Evolutionary conservation across 2,329 filamentous ascomycete species (phyloP).

Genomic region (Arthrobotrys musiformis): DNA sequence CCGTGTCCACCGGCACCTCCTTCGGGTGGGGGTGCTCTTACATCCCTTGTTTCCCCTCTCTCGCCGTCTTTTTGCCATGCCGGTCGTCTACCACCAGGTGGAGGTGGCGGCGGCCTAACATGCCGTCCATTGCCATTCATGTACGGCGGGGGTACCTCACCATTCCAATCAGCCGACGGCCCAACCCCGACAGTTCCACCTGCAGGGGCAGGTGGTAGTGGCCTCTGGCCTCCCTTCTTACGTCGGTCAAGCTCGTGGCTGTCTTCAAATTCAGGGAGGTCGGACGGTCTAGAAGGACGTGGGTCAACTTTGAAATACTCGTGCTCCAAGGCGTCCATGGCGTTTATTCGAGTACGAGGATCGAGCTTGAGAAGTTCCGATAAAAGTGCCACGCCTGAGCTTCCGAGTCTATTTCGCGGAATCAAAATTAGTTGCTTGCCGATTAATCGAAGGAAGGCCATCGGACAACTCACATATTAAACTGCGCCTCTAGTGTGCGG

Average conservation of each 20-base stretch:
- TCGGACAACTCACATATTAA: conserved; percentile 72
- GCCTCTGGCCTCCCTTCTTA: conserved; percentile 78
- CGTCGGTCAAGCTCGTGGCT: conserved; percentile 95
- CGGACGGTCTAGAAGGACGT: conserved; percentile 80
- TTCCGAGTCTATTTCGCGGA: conserved; percentile 64
- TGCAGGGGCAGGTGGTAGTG: conserved; percentile 85
- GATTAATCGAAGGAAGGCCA: neutral
- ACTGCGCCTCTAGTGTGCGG: conserved; percentile 77
- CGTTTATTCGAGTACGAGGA: conserved; percentile 88
- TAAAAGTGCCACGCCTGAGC: conserved; percentile 79
- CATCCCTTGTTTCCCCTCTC: conserved; percentile 51
- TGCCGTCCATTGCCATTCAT: conserved; percentile 52
- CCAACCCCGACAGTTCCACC: conserved; percentile 86
- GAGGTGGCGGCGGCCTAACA: conserved; percentile 56
- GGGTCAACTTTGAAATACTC: conserved; percentile 87
- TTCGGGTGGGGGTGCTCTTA: conserved; percentile 41
- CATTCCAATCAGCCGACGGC: conserved; percentile 66
- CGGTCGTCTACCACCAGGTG: conserved; percentile 51
- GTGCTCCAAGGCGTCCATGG: conserved; percentile 90
- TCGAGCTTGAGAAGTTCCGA: conserved; percentile 86
- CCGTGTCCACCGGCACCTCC: conserved; percentile 62
- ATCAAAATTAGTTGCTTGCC: conserved; percentile 54
- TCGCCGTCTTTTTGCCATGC: conserved; percentile 55
- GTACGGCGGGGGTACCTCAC: conserved; percentile 64
- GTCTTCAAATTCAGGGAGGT: conserved; percentile 91